A percentile compares a stretch with the other conserved stretches of the same genome.
Evolutionary conservation across 345 rosid genomes (phyloP).

Genomic region (Populus nigra): DNA sequence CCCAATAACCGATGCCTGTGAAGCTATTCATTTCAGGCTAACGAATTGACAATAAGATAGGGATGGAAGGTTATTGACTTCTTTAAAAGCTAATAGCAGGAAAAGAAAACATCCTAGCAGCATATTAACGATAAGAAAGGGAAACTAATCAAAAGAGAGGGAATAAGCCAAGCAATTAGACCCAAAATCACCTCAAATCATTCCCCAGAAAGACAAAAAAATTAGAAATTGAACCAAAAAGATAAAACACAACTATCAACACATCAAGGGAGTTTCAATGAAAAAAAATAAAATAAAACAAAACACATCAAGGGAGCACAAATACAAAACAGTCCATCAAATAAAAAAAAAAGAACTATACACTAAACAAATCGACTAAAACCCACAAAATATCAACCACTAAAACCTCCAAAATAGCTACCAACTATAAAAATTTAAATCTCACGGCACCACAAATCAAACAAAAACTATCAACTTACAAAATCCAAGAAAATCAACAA

Average conservation of each 20-base stretch:
- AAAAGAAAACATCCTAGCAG: background rate
- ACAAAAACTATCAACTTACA: no score
- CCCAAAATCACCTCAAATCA: background rate
- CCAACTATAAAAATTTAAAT: background rate
- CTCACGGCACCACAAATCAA: background rate
- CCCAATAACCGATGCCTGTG: background rate
- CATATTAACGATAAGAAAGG: background rate
- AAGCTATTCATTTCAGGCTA: background rate
- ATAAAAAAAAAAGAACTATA: background rate
- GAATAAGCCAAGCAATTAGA: background rate
- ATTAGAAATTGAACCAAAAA: background rate
- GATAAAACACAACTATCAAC: background rate
- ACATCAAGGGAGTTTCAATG: background rate
- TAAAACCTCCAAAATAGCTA: background rate
- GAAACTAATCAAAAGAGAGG: background rate
- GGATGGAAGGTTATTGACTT: background rate
- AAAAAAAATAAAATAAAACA: no score
- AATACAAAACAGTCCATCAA: background rate
- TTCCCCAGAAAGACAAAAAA: background rate
- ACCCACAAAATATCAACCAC: background rate
- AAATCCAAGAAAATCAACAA: background rate
- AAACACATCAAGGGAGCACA: background rate
- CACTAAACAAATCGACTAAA: background rate
- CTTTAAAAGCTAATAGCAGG: background rate
- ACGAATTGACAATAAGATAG: background rate